Conservation (phyloP, 75 land plant genomes). For the Azolla pinnata region DNA sequence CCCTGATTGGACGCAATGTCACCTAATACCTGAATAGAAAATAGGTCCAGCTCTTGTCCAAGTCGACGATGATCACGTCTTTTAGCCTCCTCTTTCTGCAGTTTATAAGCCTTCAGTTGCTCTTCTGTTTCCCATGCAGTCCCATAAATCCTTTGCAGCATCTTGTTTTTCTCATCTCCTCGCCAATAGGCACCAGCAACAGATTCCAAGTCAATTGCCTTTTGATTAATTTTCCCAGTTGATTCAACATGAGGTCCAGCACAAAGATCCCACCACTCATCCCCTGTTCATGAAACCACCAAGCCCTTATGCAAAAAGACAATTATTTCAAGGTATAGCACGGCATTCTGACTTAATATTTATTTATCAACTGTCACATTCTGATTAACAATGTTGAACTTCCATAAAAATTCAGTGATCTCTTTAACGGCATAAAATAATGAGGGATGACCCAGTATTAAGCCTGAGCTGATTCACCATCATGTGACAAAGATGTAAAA, state of each 20-base stretch:
- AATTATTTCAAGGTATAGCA: too few species aligned
- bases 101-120: constrained; percentile 76
- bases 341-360: too few species aligned
- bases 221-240: constrained; percentile 74
- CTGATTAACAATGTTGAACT: too few species aligned
- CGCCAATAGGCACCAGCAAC: constrained; percentile 99
- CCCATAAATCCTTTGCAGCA: constrained; percentile 98
- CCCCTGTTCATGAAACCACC: constrained; percentile 54
- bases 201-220: constrained; percentile 85
- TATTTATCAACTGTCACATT: too few species aligned
- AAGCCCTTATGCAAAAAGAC: too few species aligned
- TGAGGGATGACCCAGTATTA: too few species aligned
- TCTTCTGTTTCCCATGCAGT: constrained; percentile 98
- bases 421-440: too few species aligned
- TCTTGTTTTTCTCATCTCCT: constrained; percentile 81
- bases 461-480: too few species aligned
- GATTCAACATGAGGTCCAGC: constrained; percentile 96
- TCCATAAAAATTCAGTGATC: too few species aligned
- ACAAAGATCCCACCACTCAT: constrained; percentile 99
- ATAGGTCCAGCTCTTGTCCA: constrained; percentile 92
- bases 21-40: constrained; percentile 77
- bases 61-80: constrained; percentile 91
- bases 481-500: too few species aligned
- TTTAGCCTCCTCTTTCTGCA: constrained; percentile 90
- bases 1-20: background rate